These are phyloP conservation scores for Leptographium lundbergii DNA, from an alignment of 2,329 filamentous ascomycete species.

Conservation along the genomic window DNA sequence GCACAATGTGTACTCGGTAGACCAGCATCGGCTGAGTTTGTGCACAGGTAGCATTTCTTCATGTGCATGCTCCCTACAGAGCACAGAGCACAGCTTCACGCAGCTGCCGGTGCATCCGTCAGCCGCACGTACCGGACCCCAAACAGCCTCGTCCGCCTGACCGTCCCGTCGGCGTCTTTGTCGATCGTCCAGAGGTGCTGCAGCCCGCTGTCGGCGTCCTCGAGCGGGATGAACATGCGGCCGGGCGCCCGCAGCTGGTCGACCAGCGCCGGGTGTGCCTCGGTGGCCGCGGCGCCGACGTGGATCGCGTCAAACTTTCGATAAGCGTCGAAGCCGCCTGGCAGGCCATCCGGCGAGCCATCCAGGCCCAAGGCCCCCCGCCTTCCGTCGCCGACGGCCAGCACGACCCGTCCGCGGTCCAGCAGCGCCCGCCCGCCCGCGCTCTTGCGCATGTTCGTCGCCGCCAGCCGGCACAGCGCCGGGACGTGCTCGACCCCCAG, in stretches of 20 bases:
- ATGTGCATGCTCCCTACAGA: too few relatives aligned
- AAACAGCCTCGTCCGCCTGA: conserved; percentile 50
- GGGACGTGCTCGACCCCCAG: conserved; percentile 66
- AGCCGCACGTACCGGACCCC: conserved; percentile 57
- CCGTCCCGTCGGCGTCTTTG: conserved; percentile 51
- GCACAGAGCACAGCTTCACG: too few relatives aligned
- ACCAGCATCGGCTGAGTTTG: too few relatives aligned
- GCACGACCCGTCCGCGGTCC: conserved; percentile 50
- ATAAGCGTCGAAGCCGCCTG: too few relatives aligned
- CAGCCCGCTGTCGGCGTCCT: conserved; percentile 23
- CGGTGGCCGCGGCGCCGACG: conserved; percentile 73
- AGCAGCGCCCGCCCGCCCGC: conserved; percentile 46
- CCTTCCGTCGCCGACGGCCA: conserved; percentile 64
- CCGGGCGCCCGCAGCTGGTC: conserved; percentile 71
- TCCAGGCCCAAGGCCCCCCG: too few relatives aligned
- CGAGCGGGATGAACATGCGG: conserved; percentile 67
- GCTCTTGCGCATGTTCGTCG: conserved; percentile 53
- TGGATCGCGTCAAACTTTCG: conserved; percentile 98
- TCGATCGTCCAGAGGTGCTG: conserved; percentile 66
- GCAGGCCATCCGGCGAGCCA: too few relatives aligned
- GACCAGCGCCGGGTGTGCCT: conserved; percentile 59
- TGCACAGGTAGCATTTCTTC: too few relatives aligned
- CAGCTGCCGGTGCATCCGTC: conserved; percentile 5
- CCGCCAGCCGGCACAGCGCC: conserved; percentile 48
- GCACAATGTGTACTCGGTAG: too few relatives aligned